A percentile compares a stretch with the other conserved stretches of the same genome.
phyloP scores from a whole-genome alignment of 208 protist genomes.

The Wallacemonas rigidus region DNA sequence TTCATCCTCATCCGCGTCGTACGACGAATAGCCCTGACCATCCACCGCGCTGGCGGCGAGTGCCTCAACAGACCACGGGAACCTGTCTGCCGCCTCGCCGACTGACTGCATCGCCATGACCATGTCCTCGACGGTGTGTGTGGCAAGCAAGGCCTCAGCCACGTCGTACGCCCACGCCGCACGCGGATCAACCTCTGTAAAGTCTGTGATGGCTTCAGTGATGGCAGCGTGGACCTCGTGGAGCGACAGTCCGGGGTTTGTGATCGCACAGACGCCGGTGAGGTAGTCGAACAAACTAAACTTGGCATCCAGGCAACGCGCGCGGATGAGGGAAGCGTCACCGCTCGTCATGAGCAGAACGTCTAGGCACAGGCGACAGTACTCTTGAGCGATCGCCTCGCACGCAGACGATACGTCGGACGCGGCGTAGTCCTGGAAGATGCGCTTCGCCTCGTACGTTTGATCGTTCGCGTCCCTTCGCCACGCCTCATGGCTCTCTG shows the following conservation, averaged over 20 bases:
- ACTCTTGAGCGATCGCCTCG: conserved; percentile 33
- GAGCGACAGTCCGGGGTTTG: conserved; percentile 57
- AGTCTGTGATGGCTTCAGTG: conserved; percentile 19
- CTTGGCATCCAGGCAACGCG: conserved; percentile 47
- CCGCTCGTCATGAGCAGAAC: conserved; percentile 73
- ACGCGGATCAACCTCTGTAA: conserved; percentile 23
- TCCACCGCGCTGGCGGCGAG: background rate
- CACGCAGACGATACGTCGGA: conserved; percentile 2
- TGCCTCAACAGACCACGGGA: background rate
- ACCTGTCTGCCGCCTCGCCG: conserved; percentile 22
- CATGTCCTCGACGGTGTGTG: conserved; percentile 39
- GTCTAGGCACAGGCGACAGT: conserved; percentile 61
- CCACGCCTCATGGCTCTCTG: conserved; percentile 38
- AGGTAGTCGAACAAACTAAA: conserved; percentile 66
- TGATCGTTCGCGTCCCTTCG: conserved; percentile 46
- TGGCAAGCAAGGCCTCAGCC: conserved; percentile 37
- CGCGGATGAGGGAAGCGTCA: conserved; percentile 48
- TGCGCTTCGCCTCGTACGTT: conserved; percentile 52
- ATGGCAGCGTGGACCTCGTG: conserved; percentile 41
- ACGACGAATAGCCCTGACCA: background rate
- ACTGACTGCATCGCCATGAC: conserved; percentile 48
- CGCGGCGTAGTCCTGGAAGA: conserved; percentile 25
- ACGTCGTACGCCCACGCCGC: conserved; percentile 56
- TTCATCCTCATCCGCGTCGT: conserved; percentile 20
- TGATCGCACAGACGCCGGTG: conserved; percentile 66